Conservation (phyloP, 441 rosid species). For the Euphorbia schlechtendalii region DNA sequence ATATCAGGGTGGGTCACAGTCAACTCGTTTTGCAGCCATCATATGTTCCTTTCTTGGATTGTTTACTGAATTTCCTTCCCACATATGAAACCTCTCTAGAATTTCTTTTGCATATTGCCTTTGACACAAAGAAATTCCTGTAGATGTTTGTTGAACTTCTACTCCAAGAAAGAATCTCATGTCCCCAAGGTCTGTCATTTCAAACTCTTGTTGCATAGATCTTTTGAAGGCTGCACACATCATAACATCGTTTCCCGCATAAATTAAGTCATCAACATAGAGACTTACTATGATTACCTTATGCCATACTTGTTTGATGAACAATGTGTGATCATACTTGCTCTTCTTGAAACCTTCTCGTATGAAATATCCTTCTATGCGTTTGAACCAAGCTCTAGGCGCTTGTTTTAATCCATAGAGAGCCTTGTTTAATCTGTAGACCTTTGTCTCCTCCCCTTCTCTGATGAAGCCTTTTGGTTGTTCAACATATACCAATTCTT, state of each 20-base stretch:
- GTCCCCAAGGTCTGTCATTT: not conserved
- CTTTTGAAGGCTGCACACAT: not conserved
- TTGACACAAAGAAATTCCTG: not conserved
- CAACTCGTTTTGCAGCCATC: too few relatives aligned
- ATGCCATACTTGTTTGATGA: not conserved
- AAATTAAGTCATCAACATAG: constrained; percentile 10
- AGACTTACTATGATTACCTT: not conserved
- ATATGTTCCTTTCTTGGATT: not conserved
- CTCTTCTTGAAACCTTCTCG: not conserved
- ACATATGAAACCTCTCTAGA: not conserved
- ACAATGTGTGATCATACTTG: constrained; percentile 2
- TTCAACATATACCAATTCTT: not conserved
- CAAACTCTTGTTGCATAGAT: not conserved
- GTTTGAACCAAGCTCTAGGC: constrained; percentile 1
- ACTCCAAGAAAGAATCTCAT: constrained; percentile 7
- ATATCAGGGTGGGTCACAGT: constrained; percentile 7
- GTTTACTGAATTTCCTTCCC: not conserved
- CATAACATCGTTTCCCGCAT: not conserved
- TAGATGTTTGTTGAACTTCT: not conserved
- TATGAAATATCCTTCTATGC: not conserved
- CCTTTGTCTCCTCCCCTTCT: not conserved
- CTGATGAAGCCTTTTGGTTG: not conserved
- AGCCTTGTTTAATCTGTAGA: constrained; percentile 1
- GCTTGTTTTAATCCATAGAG: constrained; percentile 5
- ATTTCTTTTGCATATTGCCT: constrained; percentile 10